Conservation (phyloP, 257 asterid species). For the Solanum piurae region DNA sequence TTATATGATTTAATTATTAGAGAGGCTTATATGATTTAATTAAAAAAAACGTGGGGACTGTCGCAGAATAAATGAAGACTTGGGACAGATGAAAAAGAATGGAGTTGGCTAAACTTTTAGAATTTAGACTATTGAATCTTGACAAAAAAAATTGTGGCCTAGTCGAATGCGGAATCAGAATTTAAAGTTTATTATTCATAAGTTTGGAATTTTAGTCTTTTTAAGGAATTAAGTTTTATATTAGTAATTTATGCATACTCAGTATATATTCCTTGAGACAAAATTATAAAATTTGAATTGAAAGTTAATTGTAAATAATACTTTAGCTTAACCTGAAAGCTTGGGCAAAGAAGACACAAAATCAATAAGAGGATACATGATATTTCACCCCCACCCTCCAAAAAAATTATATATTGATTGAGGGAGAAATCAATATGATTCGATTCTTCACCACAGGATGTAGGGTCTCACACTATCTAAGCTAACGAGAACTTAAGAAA, state of each 20-base stretch:
- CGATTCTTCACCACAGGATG: too few species aligned
- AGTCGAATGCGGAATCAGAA: rapidly evolving
- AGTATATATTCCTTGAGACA: neutral
- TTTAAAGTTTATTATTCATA: neutral
- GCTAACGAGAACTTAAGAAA: too few species aligned
- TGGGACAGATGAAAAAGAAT: neutral
- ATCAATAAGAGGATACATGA: neutral
- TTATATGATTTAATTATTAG: neutral
- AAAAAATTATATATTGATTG: too few species aligned
- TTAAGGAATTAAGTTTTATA: neutral
- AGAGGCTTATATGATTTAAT: neutral
- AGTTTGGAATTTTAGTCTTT: neutral
- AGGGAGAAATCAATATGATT: too few species aligned
- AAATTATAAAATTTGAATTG: neutral
- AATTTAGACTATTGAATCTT: neutral
- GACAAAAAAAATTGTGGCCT: neutral
- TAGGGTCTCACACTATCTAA: too few species aligned
- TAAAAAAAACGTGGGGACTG: neutral
- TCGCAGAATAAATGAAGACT: neutral
- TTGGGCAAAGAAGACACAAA: neutral
- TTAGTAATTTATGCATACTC: neutral
- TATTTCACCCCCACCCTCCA: neutral
- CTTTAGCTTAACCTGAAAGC: neutral
- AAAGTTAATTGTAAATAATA: neutral
- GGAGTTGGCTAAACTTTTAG: neutral